Evolutionary conservation across 768 basidiomycete species (phyloP).

Genomic region (Psilocybe cyanescens): DNA sequence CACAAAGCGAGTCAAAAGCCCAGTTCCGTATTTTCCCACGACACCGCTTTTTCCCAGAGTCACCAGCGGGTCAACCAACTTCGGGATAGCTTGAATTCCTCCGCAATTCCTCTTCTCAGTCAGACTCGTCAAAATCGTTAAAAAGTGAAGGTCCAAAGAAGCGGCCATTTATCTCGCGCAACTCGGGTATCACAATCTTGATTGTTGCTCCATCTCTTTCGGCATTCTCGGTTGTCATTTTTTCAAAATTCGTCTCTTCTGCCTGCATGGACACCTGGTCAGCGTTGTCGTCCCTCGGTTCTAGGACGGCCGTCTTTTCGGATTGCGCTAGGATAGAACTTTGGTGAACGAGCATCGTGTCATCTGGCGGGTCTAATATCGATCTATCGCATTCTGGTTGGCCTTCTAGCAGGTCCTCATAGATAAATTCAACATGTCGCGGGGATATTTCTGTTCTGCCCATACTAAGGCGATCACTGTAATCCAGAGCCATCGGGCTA

Average conservation of each 20-base stretch:
- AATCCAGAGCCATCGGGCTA: neutral
- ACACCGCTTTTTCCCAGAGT: conserved; percentile 27
- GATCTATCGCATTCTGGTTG: neutral
- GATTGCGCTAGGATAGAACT: neutral
- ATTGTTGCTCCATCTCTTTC: neutral
- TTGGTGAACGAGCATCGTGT: neutral
- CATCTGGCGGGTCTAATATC: neutral
- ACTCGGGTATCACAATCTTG: conserved; percentile 19
- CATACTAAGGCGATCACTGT: too few relatives aligned
- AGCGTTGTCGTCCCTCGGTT: too few relatives aligned
- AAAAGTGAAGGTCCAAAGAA: conserved; percentile 36
- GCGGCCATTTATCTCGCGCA: conserved; percentile 32
- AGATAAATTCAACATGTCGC: too few relatives aligned
- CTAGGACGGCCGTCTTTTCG: too few relatives aligned
- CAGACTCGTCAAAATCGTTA: conserved; percentile 23
- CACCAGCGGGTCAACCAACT: neutral
- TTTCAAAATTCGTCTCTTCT: neutral
- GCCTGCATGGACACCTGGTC: neutral
- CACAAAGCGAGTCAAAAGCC: conserved; percentile 40
- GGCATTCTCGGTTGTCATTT: neutral
- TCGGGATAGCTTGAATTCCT: neutral
- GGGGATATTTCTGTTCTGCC: too few relatives aligned
- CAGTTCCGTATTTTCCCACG: conserved; percentile 30
- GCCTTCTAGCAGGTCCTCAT: neutral
- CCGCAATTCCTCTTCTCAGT: conserved; percentile 7